Evolutionary conservation across 169 alveolate genomes (phyloP).

Genomic region (Perkinsus olseni): DNA sequence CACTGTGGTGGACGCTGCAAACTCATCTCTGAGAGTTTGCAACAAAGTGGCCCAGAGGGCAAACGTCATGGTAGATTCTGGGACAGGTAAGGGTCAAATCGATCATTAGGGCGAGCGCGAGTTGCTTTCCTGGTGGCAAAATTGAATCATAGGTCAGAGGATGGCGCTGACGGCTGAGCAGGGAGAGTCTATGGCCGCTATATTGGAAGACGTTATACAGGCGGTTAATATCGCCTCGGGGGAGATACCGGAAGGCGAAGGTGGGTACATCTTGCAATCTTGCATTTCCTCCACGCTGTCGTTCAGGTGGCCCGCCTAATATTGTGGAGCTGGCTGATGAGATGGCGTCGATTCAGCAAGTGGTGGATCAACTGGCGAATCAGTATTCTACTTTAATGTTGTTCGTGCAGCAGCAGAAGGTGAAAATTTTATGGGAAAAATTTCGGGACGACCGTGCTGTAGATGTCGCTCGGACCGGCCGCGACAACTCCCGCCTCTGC

Average conservation of each 20-base stretch:
- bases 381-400: background rate
- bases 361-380: background rate
- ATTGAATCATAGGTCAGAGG: background rate
- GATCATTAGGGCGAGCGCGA: background rate
- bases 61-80: background rate
- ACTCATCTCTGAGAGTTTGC: background rate
- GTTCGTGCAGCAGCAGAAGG: background rate
- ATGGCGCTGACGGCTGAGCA: background rate
- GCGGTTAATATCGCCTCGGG: background rate
- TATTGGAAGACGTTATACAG: background rate
- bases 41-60: background rate
- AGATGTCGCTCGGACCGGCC: too few relatives aligned
- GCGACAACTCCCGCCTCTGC: too few relatives aligned
- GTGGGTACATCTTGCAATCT: background rate
- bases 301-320: background rate
- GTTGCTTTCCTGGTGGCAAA: background rate
- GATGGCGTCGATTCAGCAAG: background rate
- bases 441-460: too few relatives aligned
- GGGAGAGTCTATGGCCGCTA: background rate
- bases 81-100: background rate
- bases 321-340: background rate
- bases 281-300: background rate
- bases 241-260: background rate
- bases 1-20: background rate
- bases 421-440: background rate